Evolutionary conservation across 1,284 basidiomycete genomes (phyloP).

Genomic region (Ceraceosorus bombacis): DNA sequence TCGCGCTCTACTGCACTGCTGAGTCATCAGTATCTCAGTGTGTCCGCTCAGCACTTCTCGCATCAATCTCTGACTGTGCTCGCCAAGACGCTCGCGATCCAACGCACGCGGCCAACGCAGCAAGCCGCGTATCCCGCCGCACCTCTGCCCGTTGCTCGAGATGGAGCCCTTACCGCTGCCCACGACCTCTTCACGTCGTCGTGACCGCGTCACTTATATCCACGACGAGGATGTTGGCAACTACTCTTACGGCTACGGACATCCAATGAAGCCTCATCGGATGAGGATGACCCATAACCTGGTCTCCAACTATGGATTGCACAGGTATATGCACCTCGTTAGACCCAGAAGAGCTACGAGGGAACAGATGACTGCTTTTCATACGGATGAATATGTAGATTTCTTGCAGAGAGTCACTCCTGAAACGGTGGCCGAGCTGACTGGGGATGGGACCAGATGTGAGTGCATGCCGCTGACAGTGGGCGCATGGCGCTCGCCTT

Average conservation of each 20-base stretch:
- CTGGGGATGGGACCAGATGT: conserved; percentile 59
- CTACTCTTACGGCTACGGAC: conserved; percentile 76
- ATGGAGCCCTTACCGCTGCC: not conserved
- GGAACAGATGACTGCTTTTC: conserved; percentile 81
- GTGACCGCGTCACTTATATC: conserved; percentile 8
- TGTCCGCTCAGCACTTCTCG: too few relatives aligned
- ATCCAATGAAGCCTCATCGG: conserved; percentile 81
- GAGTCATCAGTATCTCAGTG: too few relatives aligned
- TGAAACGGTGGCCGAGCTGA: conserved; percentile 53
- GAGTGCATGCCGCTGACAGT: conserved; percentile 6
- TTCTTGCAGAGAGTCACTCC: conserved; percentile 80
- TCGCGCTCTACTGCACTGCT: too few relatives aligned
- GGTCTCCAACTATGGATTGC: conserved; percentile 79
- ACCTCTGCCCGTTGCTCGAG: not conserved
- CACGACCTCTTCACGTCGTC: not conserved
- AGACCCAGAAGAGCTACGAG: conserved; percentile 71
- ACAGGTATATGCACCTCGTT: conserved; percentile 81
- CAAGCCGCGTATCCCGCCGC: too few relatives aligned
- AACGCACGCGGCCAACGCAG: too few relatives aligned
- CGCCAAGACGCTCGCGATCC: too few relatives aligned
- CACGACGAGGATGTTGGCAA: conserved; percentile 61
- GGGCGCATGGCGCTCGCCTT: too few relatives aligned
- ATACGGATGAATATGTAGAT: conserved; percentile 95
- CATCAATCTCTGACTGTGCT: too few relatives aligned
- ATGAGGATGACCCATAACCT: conserved; percentile 69